Evolutionary conservation across 2,329 filamentous ascomycete genomes (phyloP).

Genomic region (Cladosporium sp.): DNA sequence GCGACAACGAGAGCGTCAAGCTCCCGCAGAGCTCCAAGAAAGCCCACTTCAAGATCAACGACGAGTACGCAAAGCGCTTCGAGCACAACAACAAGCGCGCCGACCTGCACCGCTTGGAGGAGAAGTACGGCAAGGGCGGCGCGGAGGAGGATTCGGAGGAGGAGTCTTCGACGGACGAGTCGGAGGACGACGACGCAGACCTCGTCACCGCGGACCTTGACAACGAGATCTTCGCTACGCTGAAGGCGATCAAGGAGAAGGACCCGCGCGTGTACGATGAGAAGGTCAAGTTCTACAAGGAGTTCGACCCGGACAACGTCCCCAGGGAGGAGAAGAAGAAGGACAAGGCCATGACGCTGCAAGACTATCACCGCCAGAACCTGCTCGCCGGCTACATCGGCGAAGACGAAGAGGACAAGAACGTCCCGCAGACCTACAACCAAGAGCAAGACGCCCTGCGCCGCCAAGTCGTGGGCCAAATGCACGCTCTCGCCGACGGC

Average conservation of each 20-base stretch:
- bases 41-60: conserved; percentile 66
- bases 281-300: conserved; percentile 68
- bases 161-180: conserved; percentile 62
- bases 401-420: conserved; percentile 50
- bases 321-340: conserved; percentile 50
- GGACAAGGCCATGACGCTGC: conserved; percentile 77
- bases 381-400: conserved; percentile 65
- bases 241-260: conserved; percentile 81
- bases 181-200: conserved; percentile 85
- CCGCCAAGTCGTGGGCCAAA: conserved; percentile 68
- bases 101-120: conserved; percentile 74
- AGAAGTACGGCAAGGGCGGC: conserved; percentile 63
- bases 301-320: conserved; percentile 50
- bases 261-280: conserved; percentile 88
- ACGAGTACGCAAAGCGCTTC: conserved; percentile 81
- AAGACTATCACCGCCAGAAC: conserved; percentile 88
- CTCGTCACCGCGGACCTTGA: conserved; percentile 81
- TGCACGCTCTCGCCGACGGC: conserved; percentile 57
- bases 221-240: conserved; percentile 75
- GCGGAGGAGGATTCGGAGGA: conserved; percentile 54
- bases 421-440: conserved; percentile 60
- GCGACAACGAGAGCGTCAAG: conserved; percentile 19
- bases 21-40: conserved; percentile 13
- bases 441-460: conserved; percentile 85
- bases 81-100: conserved; percentile 97